Evolutionary conservation across 1,284 basidiomycete species (phyloP).

Genomic region (Malassezia obtusa): DNA sequence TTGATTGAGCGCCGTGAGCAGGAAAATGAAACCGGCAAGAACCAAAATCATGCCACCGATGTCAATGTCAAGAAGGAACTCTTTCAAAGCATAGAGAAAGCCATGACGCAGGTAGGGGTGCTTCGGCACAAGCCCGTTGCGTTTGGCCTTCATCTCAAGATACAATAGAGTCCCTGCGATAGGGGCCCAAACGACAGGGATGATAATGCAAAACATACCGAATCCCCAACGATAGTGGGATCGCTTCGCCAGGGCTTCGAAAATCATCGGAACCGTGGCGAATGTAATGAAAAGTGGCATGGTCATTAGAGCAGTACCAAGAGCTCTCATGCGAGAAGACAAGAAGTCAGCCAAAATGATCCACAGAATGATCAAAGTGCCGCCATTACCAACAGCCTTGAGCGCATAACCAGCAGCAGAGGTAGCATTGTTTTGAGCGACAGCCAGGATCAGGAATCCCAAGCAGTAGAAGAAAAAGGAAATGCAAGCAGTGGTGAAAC

Average conservation of each 20-base stretch:
- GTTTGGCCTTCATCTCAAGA: conserved; percentile 31
- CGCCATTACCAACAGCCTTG: conserved; percentile 43
- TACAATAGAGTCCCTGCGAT: conserved; percentile 34
- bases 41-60: conserved; percentile 38
- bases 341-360: conserved; percentile 44
- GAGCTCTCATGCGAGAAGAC: conserved; percentile 36
- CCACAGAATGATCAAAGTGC: conserved; percentile 44
- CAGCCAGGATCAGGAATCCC: conserved; percentile 41
- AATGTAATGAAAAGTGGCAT: conserved; percentile 44
- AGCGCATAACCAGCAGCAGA: conserved; percentile 34
- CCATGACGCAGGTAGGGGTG: conserved; percentile 29
- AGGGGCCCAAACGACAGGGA: conserved; percentile 34
- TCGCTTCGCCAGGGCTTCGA: background rate
- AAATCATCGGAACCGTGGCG: conserved; percentile 22
- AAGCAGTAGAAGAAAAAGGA: conserved; percentile 37
- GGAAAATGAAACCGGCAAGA: conserved; percentile 35
- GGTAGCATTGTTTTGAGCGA: conserved; percentile 22
- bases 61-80: conserved; percentile 36
- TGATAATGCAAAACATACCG: conserved; percentile 43
- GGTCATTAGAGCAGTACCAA: conserved; percentile 37
- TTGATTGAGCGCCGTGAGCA: conserved; percentile 37
- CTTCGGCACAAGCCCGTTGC: conserved; percentile 24
- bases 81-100: conserved; percentile 1
- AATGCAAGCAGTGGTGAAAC: conserved; percentile 32
- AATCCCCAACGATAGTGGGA: conserved; percentile 40